Base-by-base conservation (phyloP, 352 stramenopile species). In the Globisporangium irregulare region DNA sequence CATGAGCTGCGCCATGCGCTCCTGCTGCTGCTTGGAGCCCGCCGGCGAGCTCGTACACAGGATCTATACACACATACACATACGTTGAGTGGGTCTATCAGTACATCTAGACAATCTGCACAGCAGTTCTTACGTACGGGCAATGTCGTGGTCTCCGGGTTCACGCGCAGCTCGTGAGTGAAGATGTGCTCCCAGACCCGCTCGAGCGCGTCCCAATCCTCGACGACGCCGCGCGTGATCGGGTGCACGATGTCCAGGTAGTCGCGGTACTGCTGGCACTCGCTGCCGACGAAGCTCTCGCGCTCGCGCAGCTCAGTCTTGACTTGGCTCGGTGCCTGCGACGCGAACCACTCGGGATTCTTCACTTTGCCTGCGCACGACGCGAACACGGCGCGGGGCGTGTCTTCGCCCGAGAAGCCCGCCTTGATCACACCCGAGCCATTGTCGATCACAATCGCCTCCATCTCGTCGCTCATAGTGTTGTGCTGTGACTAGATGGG, bases 381-480 rank as follows among this genome's bases (percentile, higher is more conserved):
- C 1, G 80, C 71, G 68, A 97, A 93, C n/a, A 91, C 78, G 15
- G 84, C 71, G 7, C 86, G 84, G 0, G 91, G 91, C 34, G 77
- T 78, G 63, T 97, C 91, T 76, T 97, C 91, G 27, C 90, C 87
- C 0, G 84, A 81, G 73, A 92, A 96, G 0, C 91, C 91, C 7
- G 81, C 86, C 71, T 97, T 97, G 25, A 93, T 64, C 22, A 77
- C 77, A 9, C 86, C 86, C 22, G 88, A 96, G 50, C 90, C 90
- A 54, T 94, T 93, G 78, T 97, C 91, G 46, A 97, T 67, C 72
- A 97, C 88, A 66, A 97, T 84, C 34, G 86, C 87, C 29, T 92
- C 84, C 74, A 86, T 86, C 14, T 78, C 69, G 64, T 59, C 32
- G 32, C 27, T 46, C 41, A 69, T 69, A 5, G 14, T 32, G 25